These are phyloP conservation scores for Vinca major DNA, from an alignment of 305 asterid genomes.

Conservation along the genomic window DNA sequence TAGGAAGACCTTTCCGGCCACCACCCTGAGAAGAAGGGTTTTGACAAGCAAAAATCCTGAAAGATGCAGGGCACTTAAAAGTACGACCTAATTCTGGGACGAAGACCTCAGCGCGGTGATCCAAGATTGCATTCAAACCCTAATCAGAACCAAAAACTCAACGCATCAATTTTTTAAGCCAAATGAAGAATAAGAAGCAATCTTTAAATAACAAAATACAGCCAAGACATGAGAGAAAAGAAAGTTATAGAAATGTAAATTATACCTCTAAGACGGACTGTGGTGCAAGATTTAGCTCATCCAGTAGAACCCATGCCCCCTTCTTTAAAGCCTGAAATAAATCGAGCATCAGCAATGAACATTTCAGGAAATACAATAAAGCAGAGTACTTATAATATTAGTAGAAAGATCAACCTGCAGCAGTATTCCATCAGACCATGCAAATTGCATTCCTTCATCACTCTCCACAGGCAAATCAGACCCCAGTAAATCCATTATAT, in stretches of 20 bases:
- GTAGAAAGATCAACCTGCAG: conserved; percentile 56
- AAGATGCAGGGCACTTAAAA: conserved; percentile 80
- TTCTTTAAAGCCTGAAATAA: conserved; percentile 74
- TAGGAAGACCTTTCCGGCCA: conserved; percentile 96
- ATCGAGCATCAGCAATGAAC: conserved; percentile 12
- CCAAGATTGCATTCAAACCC: conserved; percentile 97
- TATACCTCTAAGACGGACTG: conserved; percentile 95
- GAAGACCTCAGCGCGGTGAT: conserved; percentile 97
- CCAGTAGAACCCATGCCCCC: conserved; percentile 96
- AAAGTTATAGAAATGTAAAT: conserved; percentile 9
- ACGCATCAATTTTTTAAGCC: not conserved
- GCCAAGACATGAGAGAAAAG: conserved; percentile 2
- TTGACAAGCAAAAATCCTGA: conserved; percentile 95
- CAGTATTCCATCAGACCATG: conserved; percentile 98
- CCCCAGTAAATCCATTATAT: conserved; percentile 95
- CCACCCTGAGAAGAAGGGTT: conserved; percentile 97
- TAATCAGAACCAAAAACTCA: conserved; percentile 17
- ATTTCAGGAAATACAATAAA: conserved; percentile 13
- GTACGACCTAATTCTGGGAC: conserved; percentile 87
- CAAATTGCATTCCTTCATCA: conserved; percentile 84
- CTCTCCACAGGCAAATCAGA: conserved; percentile 95
- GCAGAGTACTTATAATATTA: not conserved
- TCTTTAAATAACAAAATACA: not conserved
- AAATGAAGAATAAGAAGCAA: not conserved
- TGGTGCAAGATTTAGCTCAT: conserved; percentile 98